These are phyloP conservation scores for Flagelloscypha sp. DNA, from an alignment of 768 basidiomycete species.

Conservation along the genomic window DNA sequence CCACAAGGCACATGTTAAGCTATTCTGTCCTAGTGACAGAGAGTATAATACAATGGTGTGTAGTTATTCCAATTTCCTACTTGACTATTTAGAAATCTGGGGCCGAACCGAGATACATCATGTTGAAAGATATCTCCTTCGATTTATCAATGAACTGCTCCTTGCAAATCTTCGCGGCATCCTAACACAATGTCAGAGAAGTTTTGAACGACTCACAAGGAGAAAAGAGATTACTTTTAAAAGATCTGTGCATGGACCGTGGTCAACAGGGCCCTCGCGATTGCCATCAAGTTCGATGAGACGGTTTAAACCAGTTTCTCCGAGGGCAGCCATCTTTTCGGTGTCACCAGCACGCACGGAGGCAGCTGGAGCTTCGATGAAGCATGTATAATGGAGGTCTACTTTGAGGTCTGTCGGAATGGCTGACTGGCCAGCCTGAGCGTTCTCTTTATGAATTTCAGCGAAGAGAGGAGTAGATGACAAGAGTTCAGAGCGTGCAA, in stretches of 20 bases:
- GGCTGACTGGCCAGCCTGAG: conserved; percentile 59
- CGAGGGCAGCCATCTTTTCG: conserved; percentile 17
- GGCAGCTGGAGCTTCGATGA: conserved; percentile 56
- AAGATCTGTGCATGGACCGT: conserved; percentile 54
- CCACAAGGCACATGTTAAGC: no score
- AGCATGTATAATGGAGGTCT: conserved; percentile 82
- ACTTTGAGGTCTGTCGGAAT: conserved; percentile 60
- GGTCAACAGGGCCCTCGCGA: conserved; percentile 71
- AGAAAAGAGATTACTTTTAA: conserved; percentile 34
- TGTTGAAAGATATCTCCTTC: conserved; percentile 52
- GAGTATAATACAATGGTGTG: no score
- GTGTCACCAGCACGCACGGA: conserved; percentile 11
- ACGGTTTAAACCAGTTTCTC: conserved; percentile 29
- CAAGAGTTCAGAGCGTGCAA: conserved; percentile 67
- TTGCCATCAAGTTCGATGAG: conserved; percentile 83
- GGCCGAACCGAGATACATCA: conserved; percentile 48
- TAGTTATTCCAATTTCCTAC: no score
- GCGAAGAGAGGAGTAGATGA: conserved; percentile 72
- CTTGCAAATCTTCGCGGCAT: conserved; percentile 57
- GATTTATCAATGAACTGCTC: conserved; percentile 47
- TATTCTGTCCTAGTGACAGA: no score
- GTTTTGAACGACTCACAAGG: conserved; percentile 1
- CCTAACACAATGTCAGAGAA: conserved; percentile 28
- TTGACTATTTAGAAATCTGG: no score
- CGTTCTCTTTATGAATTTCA: conserved; percentile 66